Evolutionary conservation across 768 basidiomycete genomes (phyloP), one percentile per base, ranked within the genome.

Genomic region (Lactifluus pinguis): DNA sequence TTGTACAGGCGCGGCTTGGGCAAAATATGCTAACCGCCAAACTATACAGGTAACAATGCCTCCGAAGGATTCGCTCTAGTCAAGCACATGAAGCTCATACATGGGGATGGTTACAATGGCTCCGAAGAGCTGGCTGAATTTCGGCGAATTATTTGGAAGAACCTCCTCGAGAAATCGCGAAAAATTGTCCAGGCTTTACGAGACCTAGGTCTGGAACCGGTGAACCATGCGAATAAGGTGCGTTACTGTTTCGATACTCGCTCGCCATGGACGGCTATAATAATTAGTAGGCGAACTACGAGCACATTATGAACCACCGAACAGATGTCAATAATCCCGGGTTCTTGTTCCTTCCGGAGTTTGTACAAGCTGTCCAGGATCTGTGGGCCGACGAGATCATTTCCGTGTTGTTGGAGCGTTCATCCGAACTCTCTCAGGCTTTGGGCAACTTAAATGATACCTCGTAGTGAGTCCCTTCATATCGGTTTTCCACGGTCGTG

Each of bases 101-200:
- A 57, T n/a, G 15, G 4, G 6, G 13, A 14, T 2, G 44, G 21
- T 32, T 97, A n/a, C n/a, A n/a, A 92, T 73, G 82, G 86, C 0
- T 7, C 6, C 9, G 51, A 57, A 32, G 53, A 38, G 14, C 47
- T 41, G 8, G 6, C 51, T 3, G 30, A 21, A 10, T 56, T 49
- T 17, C 59, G 63, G n/a, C 19, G 14, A 2, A 4, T 48, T 10
- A 56, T 64, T 6, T 55, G 54, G 59, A 41, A 34, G 13, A 10
- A 17, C 34, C 59, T 64, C 11, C 44, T 64, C 6, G 17, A 56
- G 10, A 51, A 45, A 30, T 38, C 50, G 15, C 49, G 50, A 2
- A 49, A 5, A n/a, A 25, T 61, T 10, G 44, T 53, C 6, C 41
- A 14, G 34, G 29, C 41, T 10, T n/a, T 60, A 14, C 32, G 15